A percentile compares a stretch with the other conserved stretches of the same genome.
Evolutionary conservation across 2,329 filamentous ascomycete species (phyloP).

Genomic region (Clarireedia homoeocarpa): DNA sequence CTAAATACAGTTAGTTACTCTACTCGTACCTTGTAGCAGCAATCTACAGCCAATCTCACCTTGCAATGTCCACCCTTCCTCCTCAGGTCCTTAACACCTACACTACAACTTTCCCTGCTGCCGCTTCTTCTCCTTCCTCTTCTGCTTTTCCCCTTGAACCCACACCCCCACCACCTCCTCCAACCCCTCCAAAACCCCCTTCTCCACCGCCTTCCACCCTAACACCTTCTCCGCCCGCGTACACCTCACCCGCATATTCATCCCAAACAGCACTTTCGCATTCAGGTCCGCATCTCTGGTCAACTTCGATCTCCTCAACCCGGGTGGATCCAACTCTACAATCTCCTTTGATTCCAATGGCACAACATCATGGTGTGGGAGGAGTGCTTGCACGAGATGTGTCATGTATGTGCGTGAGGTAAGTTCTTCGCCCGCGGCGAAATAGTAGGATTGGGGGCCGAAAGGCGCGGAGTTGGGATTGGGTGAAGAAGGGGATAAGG

Average conservation of each 20-base stretch:
- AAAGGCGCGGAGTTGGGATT: neutral
- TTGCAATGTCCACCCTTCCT: neutral
- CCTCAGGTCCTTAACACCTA: neutral
- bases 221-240: slow-evolving; percentile 5
- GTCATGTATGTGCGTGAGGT: slow-evolving; percentile 6
- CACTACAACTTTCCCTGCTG: neutral
- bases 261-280: slow-evolving; percentile 1
- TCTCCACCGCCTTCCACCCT: neutral
- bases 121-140: neutral
- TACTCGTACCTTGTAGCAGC: too few species aligned
- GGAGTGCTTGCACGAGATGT: neutral
- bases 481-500: neutral
- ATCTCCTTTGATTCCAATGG: slow-evolving; percentile 1
- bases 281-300: neutral
- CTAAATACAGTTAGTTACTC: too few species aligned
- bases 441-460: slow-evolving; percentile 13
- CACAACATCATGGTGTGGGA: neutral
- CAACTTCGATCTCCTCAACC: neutral
- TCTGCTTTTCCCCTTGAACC: neutral
- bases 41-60: too few species aligned
- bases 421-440: slow-evolving; percentile 6
- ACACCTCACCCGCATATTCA: slow-evolving; percentile 9
- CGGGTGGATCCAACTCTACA: neutral
- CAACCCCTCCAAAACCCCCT: neutral
- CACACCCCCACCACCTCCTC: neutral